Conservation (phyloP, 2,329 filamentous ascomycete genomes). For the Aplosporella prunicola region DNA sequence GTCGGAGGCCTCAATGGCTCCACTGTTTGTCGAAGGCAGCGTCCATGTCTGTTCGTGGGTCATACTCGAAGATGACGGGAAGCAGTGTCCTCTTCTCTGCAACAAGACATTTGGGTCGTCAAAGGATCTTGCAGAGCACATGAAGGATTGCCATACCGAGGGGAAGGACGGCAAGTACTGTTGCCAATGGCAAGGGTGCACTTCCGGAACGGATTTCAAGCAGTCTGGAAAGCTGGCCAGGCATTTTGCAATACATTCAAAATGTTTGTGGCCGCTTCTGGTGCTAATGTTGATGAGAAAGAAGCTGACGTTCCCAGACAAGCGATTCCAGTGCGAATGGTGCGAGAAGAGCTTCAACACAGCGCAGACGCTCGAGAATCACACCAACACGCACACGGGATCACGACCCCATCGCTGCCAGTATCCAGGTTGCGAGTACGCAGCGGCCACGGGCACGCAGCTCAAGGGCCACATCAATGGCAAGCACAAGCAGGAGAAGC, state of each 20-base stretch:
- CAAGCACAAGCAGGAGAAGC: constrained; percentile 27
- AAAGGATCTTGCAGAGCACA: constrained; percentile 10
- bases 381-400: constrained; percentile 29
- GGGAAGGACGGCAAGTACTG: constrained; percentile 8
- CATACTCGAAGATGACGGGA: too few species aligned
- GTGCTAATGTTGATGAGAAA: neutral
- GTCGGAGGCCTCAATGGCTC: too few species aligned
- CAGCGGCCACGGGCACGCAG: constrained; percentile 31
- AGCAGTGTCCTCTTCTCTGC: too few species aligned
- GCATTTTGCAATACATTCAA: constrained; percentile 28
- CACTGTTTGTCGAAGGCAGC: too few species aligned
- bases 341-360: constrained; percentile 31
- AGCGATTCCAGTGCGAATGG: constrained; percentile 27
- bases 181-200: constrained; percentile 26
- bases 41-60: too few species aligned
- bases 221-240: constrained; percentile 30
- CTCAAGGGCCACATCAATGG: constrained; percentile 24
- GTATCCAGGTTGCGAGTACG: constrained; percentile 23
- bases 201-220: constrained; percentile 29
- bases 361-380: constrained; percentile 32
- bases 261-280: constrained; percentile 13
- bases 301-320: constrained; percentile 15
- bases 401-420: constrained; percentile 28
- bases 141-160: constrained; percentile 10
- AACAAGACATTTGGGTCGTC: constrained; percentile 7